Conservation (phyloP, 805 yeast genomes). For the Metschnikowia drakensbergensis region DNA sequence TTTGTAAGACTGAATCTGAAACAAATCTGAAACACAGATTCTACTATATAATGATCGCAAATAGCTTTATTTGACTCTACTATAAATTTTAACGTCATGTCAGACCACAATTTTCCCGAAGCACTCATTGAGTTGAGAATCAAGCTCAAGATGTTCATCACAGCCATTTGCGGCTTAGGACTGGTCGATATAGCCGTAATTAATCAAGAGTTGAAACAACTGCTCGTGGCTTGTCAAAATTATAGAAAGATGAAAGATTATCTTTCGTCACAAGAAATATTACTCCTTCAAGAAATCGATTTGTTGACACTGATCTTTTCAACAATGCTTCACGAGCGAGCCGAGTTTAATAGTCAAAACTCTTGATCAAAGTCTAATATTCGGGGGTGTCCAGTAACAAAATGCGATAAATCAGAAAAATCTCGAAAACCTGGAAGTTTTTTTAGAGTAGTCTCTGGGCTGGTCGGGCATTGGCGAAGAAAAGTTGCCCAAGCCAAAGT, state of each 20-base stretch:
- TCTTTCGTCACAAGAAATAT: neutral
- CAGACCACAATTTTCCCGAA: neutral
- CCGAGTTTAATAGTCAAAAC: neutral
- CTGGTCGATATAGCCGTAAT: neutral
- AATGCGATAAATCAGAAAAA: neutral
- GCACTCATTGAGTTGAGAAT: neutral
- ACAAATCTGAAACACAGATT: neutral
- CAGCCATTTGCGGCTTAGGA: neutral
- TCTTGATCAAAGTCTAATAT: neutral
- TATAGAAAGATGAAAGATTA: neutral
- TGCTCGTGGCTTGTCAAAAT: neutral
- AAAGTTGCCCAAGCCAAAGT: constrained; percentile 67
- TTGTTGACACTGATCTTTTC: neutral
- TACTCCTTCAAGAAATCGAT: neutral
- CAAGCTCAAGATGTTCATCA: neutral
- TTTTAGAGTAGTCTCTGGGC: constrained; percentile 11
- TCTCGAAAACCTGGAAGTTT: neutral
- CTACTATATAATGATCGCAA: neutral
- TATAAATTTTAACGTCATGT: neutral
- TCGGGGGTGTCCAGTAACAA: neutral
- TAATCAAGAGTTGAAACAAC: neutral
- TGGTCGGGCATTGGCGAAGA: constrained; percentile 5
- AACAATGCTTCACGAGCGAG: neutral
- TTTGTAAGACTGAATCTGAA: neutral
- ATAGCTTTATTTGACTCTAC: too few relatives aligned